phyloP scores from a whole-genome alignment of 148 eudicot genomes.

The Silene conica region DNA sequence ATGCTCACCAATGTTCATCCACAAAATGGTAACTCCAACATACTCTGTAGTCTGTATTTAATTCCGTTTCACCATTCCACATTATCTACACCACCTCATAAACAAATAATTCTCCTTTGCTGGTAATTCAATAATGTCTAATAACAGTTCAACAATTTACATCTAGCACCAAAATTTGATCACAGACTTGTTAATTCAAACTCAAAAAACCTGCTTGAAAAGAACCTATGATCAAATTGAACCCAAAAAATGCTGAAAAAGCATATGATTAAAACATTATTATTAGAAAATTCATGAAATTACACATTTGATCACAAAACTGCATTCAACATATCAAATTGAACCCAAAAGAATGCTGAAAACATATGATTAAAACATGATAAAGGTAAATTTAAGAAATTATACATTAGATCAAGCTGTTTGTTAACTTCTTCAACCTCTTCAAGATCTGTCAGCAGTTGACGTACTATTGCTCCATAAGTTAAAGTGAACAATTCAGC shows the following conservation, averaged over 20 bases:
- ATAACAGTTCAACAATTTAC: background rate
- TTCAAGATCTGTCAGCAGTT: slow-evolving; percentile 88
- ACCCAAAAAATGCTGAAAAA: too few species aligned
- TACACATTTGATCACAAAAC: slow-evolving; percentile 29
- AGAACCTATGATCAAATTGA: background rate
- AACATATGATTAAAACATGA: background rate
- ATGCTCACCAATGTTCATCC: background rate
- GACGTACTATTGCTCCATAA: slow-evolving; percentile 98
- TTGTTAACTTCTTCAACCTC: slow-evolving; percentile 97
- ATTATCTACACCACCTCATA: too few species aligned
- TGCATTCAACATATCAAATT: background rate
- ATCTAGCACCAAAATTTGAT: slow-evolving; percentile 29
- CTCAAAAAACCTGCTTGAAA: background rate
- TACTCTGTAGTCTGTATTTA: too few species aligned
- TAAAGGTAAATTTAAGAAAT: background rate
- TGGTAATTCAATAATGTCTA: background rate
- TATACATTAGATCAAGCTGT: slow-evolving; percentile 89
- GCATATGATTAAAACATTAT: too few species aligned
- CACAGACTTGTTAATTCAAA: background rate
- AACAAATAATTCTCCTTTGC: background rate
- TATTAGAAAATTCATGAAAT: too few species aligned
- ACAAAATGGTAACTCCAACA: too few species aligned
- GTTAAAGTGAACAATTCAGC: slow-evolving; percentile 91
- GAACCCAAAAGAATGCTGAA: background rate
- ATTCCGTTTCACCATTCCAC: too few species aligned